A percentile compares a stretch with the other conserved stretches of the same genome.
These are phyloP conservation scores for Boletus barrowsii DNA, from an alignment of 768 basidiomycete genomes.

Conservation along the genomic window DNA sequence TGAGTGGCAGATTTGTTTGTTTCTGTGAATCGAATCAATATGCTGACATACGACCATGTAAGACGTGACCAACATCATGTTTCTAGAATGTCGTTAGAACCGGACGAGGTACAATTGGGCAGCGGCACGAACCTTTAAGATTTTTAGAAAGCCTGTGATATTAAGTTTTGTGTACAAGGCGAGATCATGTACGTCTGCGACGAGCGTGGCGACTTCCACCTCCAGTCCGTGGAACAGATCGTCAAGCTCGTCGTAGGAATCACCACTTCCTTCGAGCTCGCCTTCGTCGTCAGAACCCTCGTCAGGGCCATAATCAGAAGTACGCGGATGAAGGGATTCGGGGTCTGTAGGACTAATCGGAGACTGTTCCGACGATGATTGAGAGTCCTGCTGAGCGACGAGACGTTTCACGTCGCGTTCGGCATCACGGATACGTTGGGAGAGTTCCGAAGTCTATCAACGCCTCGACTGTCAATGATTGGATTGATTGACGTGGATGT, in stretches of 20 bases:
- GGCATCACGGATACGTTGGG: conserved; percentile 75
- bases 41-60: neutral
- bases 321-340: conserved; percentile 52
- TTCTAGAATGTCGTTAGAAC: conserved; percentile 49
- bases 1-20: conserved; percentile 82
- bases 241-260: conserved; percentile 74
- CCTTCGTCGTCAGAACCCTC: conserved; percentile 66
- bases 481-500: neutral
- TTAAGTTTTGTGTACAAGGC: conserved; percentile 95
- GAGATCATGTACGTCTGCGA: conserved; percentile 89
- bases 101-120: neutral
- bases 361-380: conserved; percentile 23
- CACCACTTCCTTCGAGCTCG: conserved; percentile 42
- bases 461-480: neutral
- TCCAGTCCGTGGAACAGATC: conserved; percentile 84
- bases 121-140: conserved; percentile 67
- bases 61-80: conserved; percentile 69
- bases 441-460: conserved; percentile 72
- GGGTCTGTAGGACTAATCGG: conserved; percentile 39
- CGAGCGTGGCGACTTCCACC: conserved; percentile 91
- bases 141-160: conserved; percentile 98
- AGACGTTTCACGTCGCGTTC: conserved; percentile 79
- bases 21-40: conserved; percentile 53
- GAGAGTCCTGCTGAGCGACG: conserved; percentile 52
- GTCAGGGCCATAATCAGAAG: conserved; percentile 49